Evolutionary conservation across 192 early-diverging fungal species (phyloP).

Genomic region (Coemansia biformis): DNA sequence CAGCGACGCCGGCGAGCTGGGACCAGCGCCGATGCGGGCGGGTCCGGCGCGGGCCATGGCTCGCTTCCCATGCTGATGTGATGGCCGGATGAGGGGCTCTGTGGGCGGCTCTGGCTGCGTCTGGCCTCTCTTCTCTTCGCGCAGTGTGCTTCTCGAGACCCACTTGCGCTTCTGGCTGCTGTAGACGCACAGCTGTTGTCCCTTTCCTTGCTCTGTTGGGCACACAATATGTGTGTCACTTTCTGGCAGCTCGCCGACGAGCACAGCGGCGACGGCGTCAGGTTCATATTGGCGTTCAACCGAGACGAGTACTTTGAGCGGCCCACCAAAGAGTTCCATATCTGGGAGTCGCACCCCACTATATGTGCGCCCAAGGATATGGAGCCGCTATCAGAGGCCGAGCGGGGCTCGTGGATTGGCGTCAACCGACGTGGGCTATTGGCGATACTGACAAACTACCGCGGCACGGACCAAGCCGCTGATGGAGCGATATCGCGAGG

Average conservation of each 20-base stretch:
- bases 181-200: too few relatives aligned
- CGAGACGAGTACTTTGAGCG: constrained; percentile 40
- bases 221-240: constrained; percentile 38
- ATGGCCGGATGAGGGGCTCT: too few relatives aligned
- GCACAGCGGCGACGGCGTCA: neutral
- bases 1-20: too few relatives aligned
- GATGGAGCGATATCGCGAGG: constrained; percentile 34
- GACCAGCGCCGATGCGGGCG: too few relatives aligned
- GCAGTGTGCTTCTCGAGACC: too few relatives aligned
- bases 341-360: constrained; percentile 13
- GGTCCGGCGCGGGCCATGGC: too few relatives aligned
- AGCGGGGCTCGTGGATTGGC: constrained; percentile 40
- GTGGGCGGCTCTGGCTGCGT: too few relatives aligned
- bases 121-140: too few relatives aligned
- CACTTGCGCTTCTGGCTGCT: too few relatives aligned
- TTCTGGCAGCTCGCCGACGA: constrained; percentile 17
- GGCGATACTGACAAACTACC: constrained; percentile 38
- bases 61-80: too few relatives aligned
- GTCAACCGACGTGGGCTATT: constrained; percentile 16
- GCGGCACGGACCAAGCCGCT: constrained; percentile 9
- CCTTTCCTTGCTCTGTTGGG: too few relatives aligned
- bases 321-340: constrained; percentile 30
- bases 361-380: constrained; percentile 41
- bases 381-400: constrained; percentile 10
- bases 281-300: constrained; percentile 35